These are phyloP conservation scores for Arthrinium phaeospermum DNA, from an alignment of 2,329 filamentous ascomycete genomes.

Conservation along the genomic window DNA sequence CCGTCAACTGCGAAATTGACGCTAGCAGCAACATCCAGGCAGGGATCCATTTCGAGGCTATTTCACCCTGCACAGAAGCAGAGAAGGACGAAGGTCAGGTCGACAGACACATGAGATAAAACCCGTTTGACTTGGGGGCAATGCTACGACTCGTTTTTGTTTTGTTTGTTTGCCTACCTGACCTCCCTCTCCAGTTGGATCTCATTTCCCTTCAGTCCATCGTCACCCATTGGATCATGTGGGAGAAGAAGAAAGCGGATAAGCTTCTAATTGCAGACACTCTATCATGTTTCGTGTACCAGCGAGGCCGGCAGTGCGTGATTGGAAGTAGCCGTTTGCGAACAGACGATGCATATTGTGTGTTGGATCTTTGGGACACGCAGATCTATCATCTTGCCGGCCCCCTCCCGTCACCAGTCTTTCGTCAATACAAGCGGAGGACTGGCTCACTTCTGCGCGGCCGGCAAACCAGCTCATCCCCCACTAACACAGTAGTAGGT, in stretches of 20 bases:
- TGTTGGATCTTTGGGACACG: slow-evolving; percentile 16
- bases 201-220: background rate
- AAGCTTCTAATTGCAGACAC: slow-evolving; percentile 14
- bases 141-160: background rate
- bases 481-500: too few relatives aligned
- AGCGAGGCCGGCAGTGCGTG: slow-evolving; percentile 14
- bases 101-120: background rate
- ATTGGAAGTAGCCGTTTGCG: slow-evolving; percentile 8
- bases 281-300: slow-evolving; percentile 14
- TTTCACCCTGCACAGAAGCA: slow-evolving; percentile 7
- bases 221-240: slow-evolving; percentile 3
- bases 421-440: background rate
- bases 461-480: background rate
- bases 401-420: background rate
- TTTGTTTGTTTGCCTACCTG: background rate
- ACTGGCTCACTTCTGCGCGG: background rate
- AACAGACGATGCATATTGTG: slow-evolving; percentile 14
- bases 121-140: background rate
- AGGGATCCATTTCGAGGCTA: slow-evolving; percentile 17
- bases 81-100: background rate
- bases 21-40: slow-evolving; percentile 6
- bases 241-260: slow-evolving; percentile 12
- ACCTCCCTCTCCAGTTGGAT: background rate
- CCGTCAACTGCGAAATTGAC: slow-evolving; percentile 20
- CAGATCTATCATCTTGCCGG: slow-evolving; percentile 7